Base-by-base conservation (phyloP, 2,329 filamentous ascomycete species). In the Hypoxylon sp. region DNA sequence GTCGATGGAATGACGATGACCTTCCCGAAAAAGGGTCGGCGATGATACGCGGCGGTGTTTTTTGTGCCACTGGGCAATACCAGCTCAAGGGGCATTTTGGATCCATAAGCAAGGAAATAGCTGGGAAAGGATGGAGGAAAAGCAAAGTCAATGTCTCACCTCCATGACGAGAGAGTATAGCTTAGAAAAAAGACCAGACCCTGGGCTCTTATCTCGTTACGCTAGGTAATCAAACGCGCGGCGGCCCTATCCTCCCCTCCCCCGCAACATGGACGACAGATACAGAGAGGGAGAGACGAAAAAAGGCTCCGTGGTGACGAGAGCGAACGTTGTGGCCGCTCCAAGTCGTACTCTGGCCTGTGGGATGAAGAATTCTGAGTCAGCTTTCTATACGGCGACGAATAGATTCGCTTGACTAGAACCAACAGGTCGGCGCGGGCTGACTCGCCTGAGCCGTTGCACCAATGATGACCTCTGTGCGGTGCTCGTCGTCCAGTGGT, bases 181-280 rank as follows among this genome's bases (percentile, higher is more conserved):
- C 37, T 54, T 55, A 47, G 39, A 55, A 64, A 53, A 64, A 53
- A 31, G 24, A 52, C 24, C 24, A 47, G 32, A 56, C 60, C 47
- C 65, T 63, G 52, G 60, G 51, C 56, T 65, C 64, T 42, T 68
- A 54, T 60, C 55, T 50, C 52, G 62, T 65, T 71, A 73, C 71
- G 71, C 67, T 69, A 67, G 61, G 65, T 71, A 73, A 69, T 71
- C 67, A 72, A 71, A 74, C 69, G 59, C 65, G 61, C 71, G 65
- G 63, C 62, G 71, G 68, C 73, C 73, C 71, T 72, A 71, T 65
- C 63, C 61, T 73, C 72, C 74, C 72, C 70, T 72, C 73, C 69
- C 68, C 73, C 63, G 67, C 65, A 69, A 72, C 75, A 75, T 76
- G 60, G 65, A 73, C 70, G 71, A 73, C 50, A 24, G 53, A 54